Base-by-base conservation (phyloP, 2,329 filamentous ascomycete genomes). In the Xylariomycetidae sp. region DNA sequence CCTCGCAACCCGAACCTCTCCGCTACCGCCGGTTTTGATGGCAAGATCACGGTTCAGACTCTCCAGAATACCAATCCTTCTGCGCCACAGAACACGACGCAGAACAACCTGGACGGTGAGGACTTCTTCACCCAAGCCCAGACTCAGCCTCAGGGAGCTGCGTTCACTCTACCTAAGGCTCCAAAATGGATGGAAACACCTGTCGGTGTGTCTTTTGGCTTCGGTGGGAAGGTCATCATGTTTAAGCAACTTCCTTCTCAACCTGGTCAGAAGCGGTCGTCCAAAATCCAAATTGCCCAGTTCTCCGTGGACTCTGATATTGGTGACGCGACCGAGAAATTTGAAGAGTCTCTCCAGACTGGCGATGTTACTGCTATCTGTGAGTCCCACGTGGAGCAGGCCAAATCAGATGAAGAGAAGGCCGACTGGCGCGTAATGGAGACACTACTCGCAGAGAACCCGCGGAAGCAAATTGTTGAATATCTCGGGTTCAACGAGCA, bases 91-190 rank as follows among this genome's bases (percentile, higher is more conserved):
- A 67, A 71, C 25, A 68, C 74, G 5, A 72, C 79, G 9, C 78
- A 85, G 50, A 78, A 71, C 48, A 78, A 78, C 32, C 64, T 92
- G 19, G 87, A 95, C 52, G 89, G 85, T 29, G 92, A 95, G 53
- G 92, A 96, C 53, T 98, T 98, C 68, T 98, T 98, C 54, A 84
- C 85, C 10, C 89, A 87, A 58, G 90, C 89, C 9, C 89, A 95
- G 58, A 85, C 82, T 6, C 87, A 95, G 52, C 87, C 90, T 3
- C 89, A 95, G 59, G 85, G 82, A 15, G 85, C 85, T 17, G 88
- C 85, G 3, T 98, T 96, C 68, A 86, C 87, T 3, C 68, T 98
- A 27, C 68, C 72, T 30, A 88, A 87, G 54, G 82, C 92, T 2
- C 93, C 92, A 1, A 89, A 81, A 48, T 98, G 92, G 92, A 72